Base-by-base conservation (phyloP, 768 basidiomycete genomes). In the Mycena latifolia region DNA sequence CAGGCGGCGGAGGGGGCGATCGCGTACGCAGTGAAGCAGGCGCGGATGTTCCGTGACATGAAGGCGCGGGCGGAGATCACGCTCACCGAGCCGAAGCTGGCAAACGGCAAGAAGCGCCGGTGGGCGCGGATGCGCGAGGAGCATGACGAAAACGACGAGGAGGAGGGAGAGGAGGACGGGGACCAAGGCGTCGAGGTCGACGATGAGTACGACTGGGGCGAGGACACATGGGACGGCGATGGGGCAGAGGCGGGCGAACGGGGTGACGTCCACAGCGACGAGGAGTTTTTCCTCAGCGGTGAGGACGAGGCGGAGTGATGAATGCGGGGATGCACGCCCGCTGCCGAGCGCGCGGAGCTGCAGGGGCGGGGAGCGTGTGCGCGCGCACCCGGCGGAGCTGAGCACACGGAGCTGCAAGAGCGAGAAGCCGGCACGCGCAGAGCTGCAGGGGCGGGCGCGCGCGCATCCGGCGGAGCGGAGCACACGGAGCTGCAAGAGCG, bases 11-110 rank as follows among this genome's bases (percentile, higher is more conserved):
- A 62, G 39, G 61, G 61, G 3, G 51, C 39, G 12, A 31, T 62
- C 28, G 61, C 61, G 18, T 62, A 62, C 24, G 52, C 61, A 2
- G 22, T 33, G 3, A 28, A 31, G 15, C 61, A 62, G 17, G 61
- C 52, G 5, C 45, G 12, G 6, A 31, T 62, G 27, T 62, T 25
- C 41, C 61, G 61, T 7, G 31, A 29, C 28, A 31, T 62, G 3
- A 43, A 46, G 28, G 5, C 2, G 12, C 9, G 28, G 5, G 51
- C 61, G 15, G 24, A 29, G 27, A 9, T 45, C 10, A 62, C 52
- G 18, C 18, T 50, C 2, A 62, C 61, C 24, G 51, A 52, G 52
- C 29, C 24, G 6, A 20, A 37, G n/a, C 29, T 53, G 12, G 51
- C 8, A 11, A 31, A 35, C 15, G 51, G 51, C 18, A 31, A 35